Percentiles rank a stretch among this genome's conserved stretches.
phyloP scores from a whole-genome alignment of 768 basidiomycete species.

The Rhizopogon vesiculosus region DNA sequence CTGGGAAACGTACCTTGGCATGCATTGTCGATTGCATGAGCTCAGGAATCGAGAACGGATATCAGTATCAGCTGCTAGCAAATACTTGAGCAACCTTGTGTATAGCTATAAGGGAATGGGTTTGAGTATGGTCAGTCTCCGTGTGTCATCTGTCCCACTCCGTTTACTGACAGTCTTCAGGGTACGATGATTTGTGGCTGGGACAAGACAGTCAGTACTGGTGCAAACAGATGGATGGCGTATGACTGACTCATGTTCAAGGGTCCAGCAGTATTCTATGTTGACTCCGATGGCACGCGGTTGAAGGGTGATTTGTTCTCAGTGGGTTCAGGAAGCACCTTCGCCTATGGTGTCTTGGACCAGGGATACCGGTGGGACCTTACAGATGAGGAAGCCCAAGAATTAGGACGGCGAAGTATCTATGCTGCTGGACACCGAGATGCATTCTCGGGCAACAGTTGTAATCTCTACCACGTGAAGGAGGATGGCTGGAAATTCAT shows the following conservation, averaged over 20 bases:
- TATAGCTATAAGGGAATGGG: conserved; percentile 99
- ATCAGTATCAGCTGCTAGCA: conserved; percentile 98
- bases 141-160: not conserved
- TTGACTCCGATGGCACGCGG: conserved; percentile 95
- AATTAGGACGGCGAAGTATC: conserved; percentile 89
- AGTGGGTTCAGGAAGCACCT: conserved; percentile 96
- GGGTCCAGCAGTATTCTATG: conserved; percentile 95
- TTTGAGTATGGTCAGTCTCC: conserved; percentile 79
- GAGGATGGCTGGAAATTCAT: conserved; percentile 96
- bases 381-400: conserved; percentile 89
- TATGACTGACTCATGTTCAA: conserved; percentile 25
- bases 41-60: conserved; percentile 95
- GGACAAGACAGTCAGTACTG: conserved; percentile 85
- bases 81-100: conserved; percentile 95
- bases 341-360: conserved; percentile 98
- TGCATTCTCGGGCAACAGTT: conserved; percentile 93
- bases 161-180: conserved; percentile 32
- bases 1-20: conserved; percentile 99
- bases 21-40: conserved; percentile 96
- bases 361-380: conserved; percentile 95
- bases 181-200: conserved; percentile 99
- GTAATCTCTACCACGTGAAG: conserved; percentile 94
- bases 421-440: conserved; percentile 97
- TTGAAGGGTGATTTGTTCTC: conserved; percentile 98
- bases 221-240: not conserved